Conservation (phyloP, 108 stramenopile genomes). For the Cyclotella choctawhatcheeana region DNA sequence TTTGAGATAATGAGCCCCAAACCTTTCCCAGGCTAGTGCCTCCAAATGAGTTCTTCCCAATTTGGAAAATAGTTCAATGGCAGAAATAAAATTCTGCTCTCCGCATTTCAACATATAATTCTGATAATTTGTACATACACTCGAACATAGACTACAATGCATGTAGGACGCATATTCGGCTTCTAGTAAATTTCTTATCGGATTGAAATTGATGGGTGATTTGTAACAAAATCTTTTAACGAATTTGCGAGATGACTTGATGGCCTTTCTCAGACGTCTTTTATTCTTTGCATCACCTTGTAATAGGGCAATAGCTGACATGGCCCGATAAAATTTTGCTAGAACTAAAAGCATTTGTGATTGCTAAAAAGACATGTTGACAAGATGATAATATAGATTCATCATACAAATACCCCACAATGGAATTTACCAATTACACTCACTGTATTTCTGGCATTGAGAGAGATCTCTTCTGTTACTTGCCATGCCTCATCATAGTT, state of each 20-base stretch:
- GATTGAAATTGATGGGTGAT: not conserved
- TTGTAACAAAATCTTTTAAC: not conserved
- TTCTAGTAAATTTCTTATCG: constrained; percentile 2
- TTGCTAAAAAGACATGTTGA: not conserved
- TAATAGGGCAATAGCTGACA: constrained; percentile 18
- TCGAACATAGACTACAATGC: too few relatives aligned
- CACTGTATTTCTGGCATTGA: not conserved
- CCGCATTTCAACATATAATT: too few relatives aligned
- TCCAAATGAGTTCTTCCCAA: constrained; percentile 6
- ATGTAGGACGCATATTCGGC: constrained; percentile 8
- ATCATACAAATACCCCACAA: not conserved
- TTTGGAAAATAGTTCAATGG: constrained; percentile 1
- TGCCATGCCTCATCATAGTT: constrained; percentile 7
- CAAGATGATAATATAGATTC: not conserved
- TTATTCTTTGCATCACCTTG: not conserved
- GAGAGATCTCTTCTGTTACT: not conserved
- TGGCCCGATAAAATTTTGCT: not conserved
- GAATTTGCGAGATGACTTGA: not conserved
- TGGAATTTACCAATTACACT: too few relatives aligned
- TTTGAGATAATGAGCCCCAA: not conserved
- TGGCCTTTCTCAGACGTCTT: not conserved
- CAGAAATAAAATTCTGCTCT: not conserved
- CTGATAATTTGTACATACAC: too few relatives aligned
- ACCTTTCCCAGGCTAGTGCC: constrained; percentile 18
- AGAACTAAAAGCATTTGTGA: not conserved